These are phyloP conservation scores for Penicillium sp. DNA, from an alignment of 2,329 filamentous ascomycete genomes.

Conservation along the genomic window DNA sequence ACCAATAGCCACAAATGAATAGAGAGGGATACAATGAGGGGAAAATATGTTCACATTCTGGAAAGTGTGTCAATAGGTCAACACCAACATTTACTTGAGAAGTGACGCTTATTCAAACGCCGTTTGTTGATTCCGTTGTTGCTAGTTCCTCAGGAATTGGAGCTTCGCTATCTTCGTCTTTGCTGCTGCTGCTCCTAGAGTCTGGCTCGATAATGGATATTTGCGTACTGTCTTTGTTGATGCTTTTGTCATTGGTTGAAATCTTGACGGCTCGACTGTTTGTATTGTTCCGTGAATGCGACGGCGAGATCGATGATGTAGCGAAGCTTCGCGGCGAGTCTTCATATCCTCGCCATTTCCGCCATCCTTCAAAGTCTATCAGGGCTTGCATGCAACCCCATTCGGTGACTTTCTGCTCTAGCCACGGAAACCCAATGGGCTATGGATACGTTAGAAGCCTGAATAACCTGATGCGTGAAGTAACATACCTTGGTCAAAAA, in stretches of 20 bases:
- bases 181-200: conserved; percentile 27
- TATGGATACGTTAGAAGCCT: conserved; percentile 34
- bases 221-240: conserved; percentile 10
- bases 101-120: neutral
- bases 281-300: conserved; percentile 1
- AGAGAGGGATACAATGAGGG: neutral
- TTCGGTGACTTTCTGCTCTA: conserved; percentile 96
- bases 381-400: conserved; percentile 99
- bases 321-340: conserved; percentile 18
- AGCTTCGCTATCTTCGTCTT: conserved; percentile 18
- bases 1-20: neutral
- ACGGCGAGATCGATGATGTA: conserved; percentile 1
- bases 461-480: neutral
- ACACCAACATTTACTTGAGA: too few relatives aligned
- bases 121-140: neutral
- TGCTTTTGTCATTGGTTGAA: neutral
- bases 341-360: conserved; percentile 86
- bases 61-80: too few relatives aligned
- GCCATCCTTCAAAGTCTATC: conserved; percentile 97
- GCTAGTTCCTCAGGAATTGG: neutral
- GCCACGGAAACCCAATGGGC: conserved; percentile 97
- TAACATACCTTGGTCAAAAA: conserved; percentile 85
- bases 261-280: conserved; percentile 2
- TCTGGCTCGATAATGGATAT: conserved; percentile 19
- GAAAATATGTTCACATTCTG: too few relatives aligned